Evolutionary conservation across 2,329 filamentous ascomycete genomes (phyloP).

Genomic region (Amesomyces nigricolor): DNA sequence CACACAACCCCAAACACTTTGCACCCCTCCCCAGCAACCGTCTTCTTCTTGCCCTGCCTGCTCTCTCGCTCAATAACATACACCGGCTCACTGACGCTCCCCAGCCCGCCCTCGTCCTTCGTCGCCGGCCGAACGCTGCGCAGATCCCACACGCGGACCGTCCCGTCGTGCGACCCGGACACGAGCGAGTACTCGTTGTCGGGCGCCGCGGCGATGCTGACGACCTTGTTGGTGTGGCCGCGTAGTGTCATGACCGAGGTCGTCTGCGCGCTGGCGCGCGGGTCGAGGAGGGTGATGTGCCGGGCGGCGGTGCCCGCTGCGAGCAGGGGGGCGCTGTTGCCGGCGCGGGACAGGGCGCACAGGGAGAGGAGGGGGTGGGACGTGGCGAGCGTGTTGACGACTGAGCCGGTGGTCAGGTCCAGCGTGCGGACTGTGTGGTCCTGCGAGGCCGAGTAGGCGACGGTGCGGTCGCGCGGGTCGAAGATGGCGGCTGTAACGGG

Average conservation of each 20-base stretch:
- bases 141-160: constrained; percentile 90
- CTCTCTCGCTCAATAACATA: constrained; percentile 72
- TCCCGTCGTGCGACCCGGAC: constrained; percentile 87
- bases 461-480: constrained; percentile 75
- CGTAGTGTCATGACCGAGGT: constrained; percentile 86
- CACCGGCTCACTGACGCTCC: constrained; percentile 66
- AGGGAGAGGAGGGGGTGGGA: constrained; percentile 78
- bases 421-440: constrained; percentile 89
- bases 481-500: constrained; percentile 78
- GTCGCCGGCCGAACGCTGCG: constrained; percentile 58
- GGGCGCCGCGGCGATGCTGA: constrained; percentile 45
- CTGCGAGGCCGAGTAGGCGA: constrained; percentile 85
- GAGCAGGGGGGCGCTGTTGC: constrained; percentile 49
- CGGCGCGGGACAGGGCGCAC: constrained; percentile 63
- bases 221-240: constrained; percentile 74
- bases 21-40: constrained; percentile 69
- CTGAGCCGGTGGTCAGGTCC: constrained; percentile 73
- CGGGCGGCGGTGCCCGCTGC: constrained; percentile 76
- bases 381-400: constrained; percentile 78
- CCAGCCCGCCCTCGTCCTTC: constrained; percentile 53
- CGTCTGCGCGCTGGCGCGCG: constrained; percentile 67
- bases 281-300: constrained; percentile 90
- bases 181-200: constrained; percentile 77
- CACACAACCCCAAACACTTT: constrained; percentile 89
- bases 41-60: constrained; percentile 57